Evolutionary conservation across 176 grass and related monocot genomes (phyloP), one percentile per base, ranked within the genome.

Genomic region (Leersia perrieri): DNA sequence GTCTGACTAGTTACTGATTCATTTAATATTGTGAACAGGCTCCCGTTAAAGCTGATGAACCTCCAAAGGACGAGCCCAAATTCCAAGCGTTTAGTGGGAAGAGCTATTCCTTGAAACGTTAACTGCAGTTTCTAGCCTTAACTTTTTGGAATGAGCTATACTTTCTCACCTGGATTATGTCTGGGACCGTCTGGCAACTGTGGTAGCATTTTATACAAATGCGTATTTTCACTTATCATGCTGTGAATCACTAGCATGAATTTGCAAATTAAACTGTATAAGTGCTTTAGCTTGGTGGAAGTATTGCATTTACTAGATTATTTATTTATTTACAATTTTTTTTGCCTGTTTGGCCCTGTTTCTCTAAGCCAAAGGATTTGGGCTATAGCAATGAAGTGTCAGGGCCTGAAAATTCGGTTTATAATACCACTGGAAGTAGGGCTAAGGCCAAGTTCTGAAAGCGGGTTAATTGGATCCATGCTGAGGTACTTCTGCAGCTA

Each of bases 51-150:
- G 86, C 38, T 26, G 72, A 44, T 13, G 87, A 94, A 45, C 55
- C 72, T 78, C 36, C 70, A 5, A 90, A 94, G 85, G 92, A 95
- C 32, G 90, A 98, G 20, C 55, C 51, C 0, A 98, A 91, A 66
- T 95, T 98, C 75, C 81, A 89, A 69, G 84, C 84, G 7, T 98
- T 98, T 90, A 86, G 55, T 28, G 96, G 90, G 27, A 95, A 93
- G 75, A 91, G 87, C 47, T 93, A 91, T 78, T 91, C 92, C 26
- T 91, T 95, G 78, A 95, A 89, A 84, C 83, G 73, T 42, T 90
- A 89, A 81, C 47, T 67, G 33, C 18, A 67, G 55, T 67, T 72
- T 8, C 7, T 42, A 47, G 20, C 32, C 27, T 13, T 62, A 28
- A 35, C 65, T 33, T 69, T 69, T 33, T 12, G 23, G 60, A 70